phyloP scores from a whole-genome alignment of 768 basidiomycete species.

The Kwoniella dejecticola region DNA sequence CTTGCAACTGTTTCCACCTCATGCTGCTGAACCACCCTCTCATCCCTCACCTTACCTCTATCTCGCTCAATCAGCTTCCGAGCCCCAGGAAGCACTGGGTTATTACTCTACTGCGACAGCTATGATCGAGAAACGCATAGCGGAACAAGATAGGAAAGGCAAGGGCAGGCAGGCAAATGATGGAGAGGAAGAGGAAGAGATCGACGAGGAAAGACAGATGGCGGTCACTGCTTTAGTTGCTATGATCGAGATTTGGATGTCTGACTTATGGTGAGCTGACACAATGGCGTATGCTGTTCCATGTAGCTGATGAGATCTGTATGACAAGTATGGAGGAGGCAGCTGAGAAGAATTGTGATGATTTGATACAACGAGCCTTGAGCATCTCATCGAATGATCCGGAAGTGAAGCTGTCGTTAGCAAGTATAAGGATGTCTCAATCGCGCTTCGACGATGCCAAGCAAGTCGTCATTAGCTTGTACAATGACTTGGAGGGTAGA shows the following conservation, averaged over 20 bases:
- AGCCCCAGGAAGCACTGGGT: conserved; percentile 70
- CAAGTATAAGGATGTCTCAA: conserved; percentile 87
- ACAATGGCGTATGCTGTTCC: too few relatives aligned
- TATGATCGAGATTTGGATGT: conserved; percentile 97
- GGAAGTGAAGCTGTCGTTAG: conserved; percentile 76
- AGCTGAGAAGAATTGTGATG: conserved; percentile 79
- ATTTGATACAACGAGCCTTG: conserved; percentile 71
- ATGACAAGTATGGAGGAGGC: conserved; percentile 70
- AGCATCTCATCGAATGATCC: conserved; percentile 71
- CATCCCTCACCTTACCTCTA: conserved; percentile 77
- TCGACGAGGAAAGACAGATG: conserved; percentile 61
- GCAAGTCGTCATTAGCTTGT: conserved; percentile 67
- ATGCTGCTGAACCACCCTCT: conserved; percentile 57
- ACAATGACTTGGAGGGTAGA: conserved; percentile 70
- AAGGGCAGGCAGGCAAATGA: conserved; percentile 63
- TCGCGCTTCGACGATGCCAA: conserved; percentile 79
- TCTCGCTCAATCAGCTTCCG: conserved; percentile 80
- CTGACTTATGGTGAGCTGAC: conserved; percentile 77
- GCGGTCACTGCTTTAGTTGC: conserved; percentile 78
- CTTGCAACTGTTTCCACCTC: conserved; percentile 63
- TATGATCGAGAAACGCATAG: conserved; percentile 58
- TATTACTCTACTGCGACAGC: conserved; percentile 67
- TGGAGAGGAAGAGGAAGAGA: conserved; percentile 57
- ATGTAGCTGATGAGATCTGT: background rate
- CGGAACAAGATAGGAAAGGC: conserved; percentile 63